phyloP scores from a whole-genome alignment of 2,329 filamentous ascomycete genomes.

The Xylariaceae sp. region DNA sequence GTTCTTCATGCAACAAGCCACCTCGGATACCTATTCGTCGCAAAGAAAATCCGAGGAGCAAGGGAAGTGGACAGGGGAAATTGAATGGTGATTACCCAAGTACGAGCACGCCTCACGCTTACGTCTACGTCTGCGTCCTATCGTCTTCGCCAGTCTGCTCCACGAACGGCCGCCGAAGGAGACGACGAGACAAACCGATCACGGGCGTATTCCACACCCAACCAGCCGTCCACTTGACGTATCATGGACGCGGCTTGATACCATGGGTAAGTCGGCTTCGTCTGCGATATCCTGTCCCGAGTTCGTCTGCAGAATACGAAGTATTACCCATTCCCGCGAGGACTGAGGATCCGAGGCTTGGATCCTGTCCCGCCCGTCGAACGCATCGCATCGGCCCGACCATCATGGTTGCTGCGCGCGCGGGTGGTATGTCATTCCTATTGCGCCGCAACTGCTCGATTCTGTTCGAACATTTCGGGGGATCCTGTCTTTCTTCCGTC shows the following conservation, averaged over 20 bases:
- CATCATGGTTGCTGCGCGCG: background rate
- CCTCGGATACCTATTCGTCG: background rate
- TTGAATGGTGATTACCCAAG: background rate
- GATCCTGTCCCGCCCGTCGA: background rate
- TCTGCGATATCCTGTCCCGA: background rate
- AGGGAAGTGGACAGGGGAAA: background rate
- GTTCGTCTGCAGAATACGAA: background rate
- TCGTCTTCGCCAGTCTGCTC: background rate
- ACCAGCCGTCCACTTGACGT: constrained; percentile 3
- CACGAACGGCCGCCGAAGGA: background rate
- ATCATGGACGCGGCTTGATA: constrained; percentile 26
- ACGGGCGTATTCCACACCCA: constrained; percentile 3
- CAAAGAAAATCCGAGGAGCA: constrained; percentile 1
- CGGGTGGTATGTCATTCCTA: background rate
- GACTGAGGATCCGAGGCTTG: no score
- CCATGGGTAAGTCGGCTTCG: constrained; percentile 26
- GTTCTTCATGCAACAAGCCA: constrained; percentile 6
- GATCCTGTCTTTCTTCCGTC: background rate
- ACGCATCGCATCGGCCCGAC: background rate
- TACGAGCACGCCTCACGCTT: background rate
- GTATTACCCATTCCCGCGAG: background rate
- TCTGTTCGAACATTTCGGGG: constrained; percentile 1
- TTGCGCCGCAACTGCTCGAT: background rate
- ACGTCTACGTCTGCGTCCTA: background rate
- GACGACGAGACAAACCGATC: background rate